Evolutionary conservation across 83 land plant species (phyloP).

Genomic region (Picea abies): DNA sequence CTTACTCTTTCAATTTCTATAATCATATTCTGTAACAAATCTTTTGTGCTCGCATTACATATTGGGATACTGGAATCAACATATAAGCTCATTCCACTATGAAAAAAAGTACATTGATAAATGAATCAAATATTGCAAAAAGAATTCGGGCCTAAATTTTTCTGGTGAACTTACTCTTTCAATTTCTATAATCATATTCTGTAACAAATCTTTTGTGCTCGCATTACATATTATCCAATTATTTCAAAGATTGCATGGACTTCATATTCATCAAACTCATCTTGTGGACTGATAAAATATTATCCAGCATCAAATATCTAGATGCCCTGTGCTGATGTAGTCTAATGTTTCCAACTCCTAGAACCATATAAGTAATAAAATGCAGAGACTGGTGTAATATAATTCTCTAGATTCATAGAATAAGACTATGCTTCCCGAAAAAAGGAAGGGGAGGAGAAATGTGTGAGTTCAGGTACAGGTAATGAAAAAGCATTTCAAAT

Average conservation of each 20-base stretch:
- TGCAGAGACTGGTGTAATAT: not conserved
- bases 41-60: not conserved
- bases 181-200: not conserved
- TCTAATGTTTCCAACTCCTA: not conserved
- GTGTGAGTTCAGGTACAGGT: not conserved
- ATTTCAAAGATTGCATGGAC: too few relatives aligned
- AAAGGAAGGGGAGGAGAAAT: not conserved
- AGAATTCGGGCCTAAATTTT: not conserved
- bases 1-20: not conserved
- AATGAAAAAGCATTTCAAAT: not conserved
- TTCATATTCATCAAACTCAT: too few relatives aligned
- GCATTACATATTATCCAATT: not conserved
- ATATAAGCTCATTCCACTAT: not conserved
- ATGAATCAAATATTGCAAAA: too few relatives aligned
- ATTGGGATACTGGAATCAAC: not conserved
- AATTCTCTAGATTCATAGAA: not conserved
- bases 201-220: not conserved
- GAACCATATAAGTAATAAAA: not conserved
- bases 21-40: not conserved
- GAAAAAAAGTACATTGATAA: too few relatives aligned
- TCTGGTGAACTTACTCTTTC: not conserved
- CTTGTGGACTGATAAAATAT: not conserved
- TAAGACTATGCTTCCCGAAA: not conserved
- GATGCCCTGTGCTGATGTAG: not conserved
- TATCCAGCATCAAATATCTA: not conserved